Evolutionary conservation across 192 early-diverging fungal genomes (phyloP).

Genomic region (Linnemannia schmuckeri): DNA sequence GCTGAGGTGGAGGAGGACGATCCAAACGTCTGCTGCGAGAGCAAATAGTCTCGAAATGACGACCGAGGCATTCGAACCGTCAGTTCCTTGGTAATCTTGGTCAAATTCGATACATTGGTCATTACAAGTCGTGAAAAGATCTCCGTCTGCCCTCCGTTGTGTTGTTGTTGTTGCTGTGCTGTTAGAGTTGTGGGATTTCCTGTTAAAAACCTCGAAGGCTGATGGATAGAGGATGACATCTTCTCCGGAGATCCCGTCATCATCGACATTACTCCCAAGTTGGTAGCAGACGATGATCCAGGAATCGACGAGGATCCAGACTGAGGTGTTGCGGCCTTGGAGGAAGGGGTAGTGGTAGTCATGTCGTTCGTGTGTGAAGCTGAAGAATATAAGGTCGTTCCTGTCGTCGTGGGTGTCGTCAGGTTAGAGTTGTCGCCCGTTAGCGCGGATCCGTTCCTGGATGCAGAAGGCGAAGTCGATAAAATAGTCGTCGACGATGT

Average conservation of each 20-base stretch:
- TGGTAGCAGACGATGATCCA: conserved; percentile 7
- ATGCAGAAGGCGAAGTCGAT: conserved; percentile 23
- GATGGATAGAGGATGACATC: neutral
- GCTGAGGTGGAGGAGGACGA: neutral
- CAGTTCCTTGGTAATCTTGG: conserved; percentile 49
- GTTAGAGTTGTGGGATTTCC: neutral
- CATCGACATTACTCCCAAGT: neutral
- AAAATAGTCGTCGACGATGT: neutral
- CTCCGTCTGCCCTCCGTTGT: conserved; percentile 12
- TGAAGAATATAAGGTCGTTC: neutral
- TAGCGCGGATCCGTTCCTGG: conserved; percentile 14
- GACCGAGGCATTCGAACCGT: conserved; percentile 48
- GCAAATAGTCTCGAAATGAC: conserved; percentile 37
- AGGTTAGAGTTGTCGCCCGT: conserved; percentile 1
- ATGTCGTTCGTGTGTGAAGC: neutral
- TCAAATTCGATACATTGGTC: conserved; percentile 46
- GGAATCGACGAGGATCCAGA: conserved; percentile 27
- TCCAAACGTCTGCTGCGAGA: neutral
- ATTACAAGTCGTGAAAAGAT: conserved; percentile 49
- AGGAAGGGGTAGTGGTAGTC: neutral
- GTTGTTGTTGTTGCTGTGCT: neutral
- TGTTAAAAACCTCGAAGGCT: neutral
- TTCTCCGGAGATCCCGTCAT: conserved; percentile 25
- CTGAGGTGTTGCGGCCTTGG: neutral
- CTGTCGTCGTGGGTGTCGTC: neutral